Evolutionary conservation across 2,329 filamentous ascomycete species (phyloP).

Genomic region (Aureobasidium sp.): DNA sequence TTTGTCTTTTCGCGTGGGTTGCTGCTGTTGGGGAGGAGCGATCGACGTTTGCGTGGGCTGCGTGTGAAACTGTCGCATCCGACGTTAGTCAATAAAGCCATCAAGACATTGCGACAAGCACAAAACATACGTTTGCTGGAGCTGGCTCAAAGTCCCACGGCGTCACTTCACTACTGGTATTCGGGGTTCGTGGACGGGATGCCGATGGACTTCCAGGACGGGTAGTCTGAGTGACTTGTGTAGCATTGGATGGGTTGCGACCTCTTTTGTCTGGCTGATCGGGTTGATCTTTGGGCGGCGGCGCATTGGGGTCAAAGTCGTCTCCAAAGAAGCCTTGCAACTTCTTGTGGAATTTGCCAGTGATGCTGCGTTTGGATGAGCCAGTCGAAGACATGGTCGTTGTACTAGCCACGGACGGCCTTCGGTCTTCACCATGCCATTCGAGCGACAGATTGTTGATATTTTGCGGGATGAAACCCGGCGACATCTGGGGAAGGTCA

Average conservation of each 20-base stretch:
- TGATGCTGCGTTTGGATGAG: slow-evolving; percentile 58
- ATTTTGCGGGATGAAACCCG: slow-evolving; percentile 54
- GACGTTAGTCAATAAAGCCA: background rate
- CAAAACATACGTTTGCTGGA: slow-evolving; percentile 1
- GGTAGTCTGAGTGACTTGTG: slow-evolving; percentile 25
- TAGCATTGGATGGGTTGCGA: slow-evolving; percentile 9
- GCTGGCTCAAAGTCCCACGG: slow-evolving; percentile 80
- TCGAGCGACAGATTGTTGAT: slow-evolving; percentile 28
- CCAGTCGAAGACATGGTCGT: slow-evolving; percentile 80
- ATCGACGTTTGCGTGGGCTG: background rate
- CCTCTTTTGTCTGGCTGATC: background rate
- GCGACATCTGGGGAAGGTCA: slow-evolving; percentile 60
- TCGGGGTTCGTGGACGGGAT: slow-evolving; percentile 64
- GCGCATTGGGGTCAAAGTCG: slow-evolving; percentile 62
- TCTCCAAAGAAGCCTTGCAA: slow-evolving; percentile 90
- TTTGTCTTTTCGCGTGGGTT: background rate
- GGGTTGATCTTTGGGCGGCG: slow-evolving; percentile 16
- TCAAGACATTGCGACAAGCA: background rate
- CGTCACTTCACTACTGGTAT: slow-evolving; percentile 69
- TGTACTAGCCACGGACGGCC: slow-evolving; percentile 82
- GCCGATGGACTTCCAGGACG: slow-evolving; percentile 62
- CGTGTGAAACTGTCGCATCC: background rate
- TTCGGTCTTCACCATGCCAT: slow-evolving; percentile 57
- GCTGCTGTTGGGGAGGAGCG: background rate
- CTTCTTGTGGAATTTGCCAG: slow-evolving; percentile 55